These are phyloP conservation scores for Zychaea mexicana DNA, from an alignment of 371 early-diverging fungal species.

Conservation along the genomic window DNA sequence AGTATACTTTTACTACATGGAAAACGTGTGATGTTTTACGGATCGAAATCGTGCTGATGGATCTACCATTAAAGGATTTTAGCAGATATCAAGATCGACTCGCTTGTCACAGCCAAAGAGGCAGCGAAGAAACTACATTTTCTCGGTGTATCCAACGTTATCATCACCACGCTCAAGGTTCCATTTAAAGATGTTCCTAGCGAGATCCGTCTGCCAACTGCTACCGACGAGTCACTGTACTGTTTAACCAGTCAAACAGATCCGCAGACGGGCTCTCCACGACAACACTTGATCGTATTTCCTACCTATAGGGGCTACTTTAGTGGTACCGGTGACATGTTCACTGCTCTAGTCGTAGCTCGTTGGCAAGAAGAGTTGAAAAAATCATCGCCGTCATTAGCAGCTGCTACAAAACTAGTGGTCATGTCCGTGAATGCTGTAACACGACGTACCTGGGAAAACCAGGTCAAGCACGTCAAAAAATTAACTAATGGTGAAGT, in stretches of 20 bases:
- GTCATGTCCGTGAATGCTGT: conserved; percentile 76
- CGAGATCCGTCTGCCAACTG: conserved; percentile 26
- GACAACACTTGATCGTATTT: conserved; percentile 71
- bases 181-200: conserved; percentile 35
- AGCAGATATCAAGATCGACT: conserved; percentile 58
- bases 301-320: conserved; percentile 79
- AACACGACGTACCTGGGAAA: conserved; percentile 60
- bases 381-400: conserved; percentile 15
- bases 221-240: conserved; percentile 29
- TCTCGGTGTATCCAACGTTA: conserved; percentile 68
- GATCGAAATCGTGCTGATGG: no score
- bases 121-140: conserved; percentile 69
- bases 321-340: conserved; percentile 94
- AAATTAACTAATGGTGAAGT: conserved; percentile 16
- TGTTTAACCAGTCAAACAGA: conserved; percentile 37
- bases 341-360: conserved; percentile 78
- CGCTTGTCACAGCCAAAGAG: conserved; percentile 48
- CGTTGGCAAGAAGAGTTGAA: conserved; percentile 34
- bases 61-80: conserved; percentile 68
- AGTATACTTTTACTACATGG: conserved; percentile 5
- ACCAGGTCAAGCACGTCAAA: conserved; percentile 31
- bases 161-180: conserved; percentile 71
- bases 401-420: conserved; percentile 56
- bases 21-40: background rate
- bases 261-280: conserved; percentile 8